These are phyloP conservation scores for Thraustochytrium striatum DNA, from an alignment of 352 stramenopile genomes.

Conservation along the genomic window DNA sequence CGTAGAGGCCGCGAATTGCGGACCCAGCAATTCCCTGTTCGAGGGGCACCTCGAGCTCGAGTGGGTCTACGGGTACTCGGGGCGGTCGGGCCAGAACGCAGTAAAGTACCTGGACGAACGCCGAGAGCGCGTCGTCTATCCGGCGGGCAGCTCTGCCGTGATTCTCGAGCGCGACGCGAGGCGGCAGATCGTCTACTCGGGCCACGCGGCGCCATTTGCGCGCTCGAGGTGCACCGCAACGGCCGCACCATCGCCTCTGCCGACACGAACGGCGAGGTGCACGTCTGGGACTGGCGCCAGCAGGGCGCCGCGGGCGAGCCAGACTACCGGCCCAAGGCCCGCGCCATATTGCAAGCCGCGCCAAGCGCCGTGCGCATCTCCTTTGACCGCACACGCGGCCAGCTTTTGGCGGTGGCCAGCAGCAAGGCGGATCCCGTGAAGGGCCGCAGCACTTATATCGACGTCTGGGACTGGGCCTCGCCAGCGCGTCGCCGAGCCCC, in stretches of 20 bases:
- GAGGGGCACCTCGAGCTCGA: background rate
- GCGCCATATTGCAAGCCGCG: background rate
- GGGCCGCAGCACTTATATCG: background rate
- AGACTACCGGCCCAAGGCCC: background rate
- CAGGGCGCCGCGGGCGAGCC: background rate
- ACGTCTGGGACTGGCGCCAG: background rate
- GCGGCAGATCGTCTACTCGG: background rate
- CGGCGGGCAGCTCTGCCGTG: background rate
- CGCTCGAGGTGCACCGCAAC: background rate
- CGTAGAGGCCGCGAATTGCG: background rate
- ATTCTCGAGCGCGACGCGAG: background rate
- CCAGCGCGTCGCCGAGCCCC: background rate
- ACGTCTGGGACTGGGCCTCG: conserved; percentile 24
- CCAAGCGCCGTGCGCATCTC: background rate
- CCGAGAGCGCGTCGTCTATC: background rate
- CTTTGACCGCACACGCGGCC: background rate
- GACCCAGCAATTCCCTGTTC: background rate
- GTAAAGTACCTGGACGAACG: background rate
- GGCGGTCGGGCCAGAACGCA: background rate
- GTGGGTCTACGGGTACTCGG: background rate
- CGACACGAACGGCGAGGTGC: conserved; percentile 8
- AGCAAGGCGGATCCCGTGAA: background rate
- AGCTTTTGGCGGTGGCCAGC: background rate
- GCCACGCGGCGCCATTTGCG: background rate
- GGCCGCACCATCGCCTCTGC: background rate